Base-by-base conservation (phyloP, 2,329 filamentous ascomycete species). In the Chrysoporthe puriensis region DNA sequence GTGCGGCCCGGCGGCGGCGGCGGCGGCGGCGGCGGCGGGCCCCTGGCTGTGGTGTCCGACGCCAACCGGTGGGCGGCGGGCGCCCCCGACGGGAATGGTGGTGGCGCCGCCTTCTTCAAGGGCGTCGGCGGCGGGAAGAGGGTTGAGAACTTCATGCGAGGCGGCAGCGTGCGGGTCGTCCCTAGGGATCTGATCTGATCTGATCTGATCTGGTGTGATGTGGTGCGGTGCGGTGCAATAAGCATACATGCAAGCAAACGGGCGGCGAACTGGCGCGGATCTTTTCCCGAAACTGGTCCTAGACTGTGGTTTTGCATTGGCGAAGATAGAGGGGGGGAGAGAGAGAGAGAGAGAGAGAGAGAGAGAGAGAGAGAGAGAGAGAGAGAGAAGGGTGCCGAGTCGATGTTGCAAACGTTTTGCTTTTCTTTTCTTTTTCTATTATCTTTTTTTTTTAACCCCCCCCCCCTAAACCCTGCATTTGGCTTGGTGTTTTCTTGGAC, bases 31-130 rank as follows among this genome's bases (percentile, higher is more conserved):
- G 26, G 26, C 26, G 66, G 69, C 2, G 71, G 70, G 54, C 74
- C 77, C 43, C 74, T 85, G 62, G 77, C 78, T 36, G 77, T 83
- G 43, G 76, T 82, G 43, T 80, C 83, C 6, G 81, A 84, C 71
- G 77, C 74, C 59, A 84, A 85, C 70, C 77, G 80, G 46, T 83
- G 82, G 18, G 82, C 84, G 58, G 82, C 83, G 3, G 76, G 73
- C 40, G 79, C 84, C 57, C 80, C 83, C 34, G 75, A 42, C 18
- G 21, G 36, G 16, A n/a, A 34, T 6, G 36, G 34, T 21, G 56
- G 75, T 44, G 81, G 84, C 42, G 80, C 84, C 14, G 75, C 77
- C 62, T 82, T 61, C 32, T 70, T 64, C 44, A 64, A 58, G 21
- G 66, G 40, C 2, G 64, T 26, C 26, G 34, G 54, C n/a, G n/a